Conservation (phyloP, 228 moss, liverwort and hornwort species). For the Sphagnum magellanicum region DNA sequence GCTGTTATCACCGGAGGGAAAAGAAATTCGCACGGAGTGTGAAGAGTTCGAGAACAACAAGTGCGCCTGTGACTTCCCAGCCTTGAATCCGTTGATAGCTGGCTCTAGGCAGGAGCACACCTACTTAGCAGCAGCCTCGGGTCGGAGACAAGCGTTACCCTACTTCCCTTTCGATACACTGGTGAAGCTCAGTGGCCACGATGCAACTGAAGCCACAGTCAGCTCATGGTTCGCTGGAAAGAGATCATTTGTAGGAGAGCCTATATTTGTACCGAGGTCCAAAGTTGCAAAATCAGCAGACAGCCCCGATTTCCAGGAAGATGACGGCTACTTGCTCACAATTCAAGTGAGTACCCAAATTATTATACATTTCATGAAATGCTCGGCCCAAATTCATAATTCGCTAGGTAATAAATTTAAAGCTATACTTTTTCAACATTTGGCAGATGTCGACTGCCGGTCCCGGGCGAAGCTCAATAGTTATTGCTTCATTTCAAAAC, state of each 20-base stretch:
- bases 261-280: constrained; percentile 16
- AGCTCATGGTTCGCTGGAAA: constrained; percentile 20
- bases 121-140: constrained; percentile 19
- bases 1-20: constrained; percentile 3
- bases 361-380: too few relatives aligned
- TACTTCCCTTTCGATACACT: constrained; percentile 27
- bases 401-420: too few relatives aligned
- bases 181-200: constrained; percentile 17
- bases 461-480: background rate
- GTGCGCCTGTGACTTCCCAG: constrained; percentile 24
- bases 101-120: constrained; percentile 17
- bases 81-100: constrained; percentile 9
- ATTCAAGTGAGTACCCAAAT: constrained; percentile 16
- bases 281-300: constrained; percentile 1
- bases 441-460: background rate
- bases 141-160: constrained; percentile 13
- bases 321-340: constrained; percentile 22
- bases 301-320: constrained; percentile 21
- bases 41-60: constrained; percentile 14
- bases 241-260: constrained; percentile 31
- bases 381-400: too few relatives aligned
- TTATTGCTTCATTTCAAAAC: background rate
- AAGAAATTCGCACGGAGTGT: constrained; percentile 10
- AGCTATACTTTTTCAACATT: background rate
- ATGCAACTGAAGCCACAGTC: constrained; percentile 3